Base-by-base conservation (phyloP, 495 filamentous ascomycete species). In the Usnea hakonensis region DNA sequence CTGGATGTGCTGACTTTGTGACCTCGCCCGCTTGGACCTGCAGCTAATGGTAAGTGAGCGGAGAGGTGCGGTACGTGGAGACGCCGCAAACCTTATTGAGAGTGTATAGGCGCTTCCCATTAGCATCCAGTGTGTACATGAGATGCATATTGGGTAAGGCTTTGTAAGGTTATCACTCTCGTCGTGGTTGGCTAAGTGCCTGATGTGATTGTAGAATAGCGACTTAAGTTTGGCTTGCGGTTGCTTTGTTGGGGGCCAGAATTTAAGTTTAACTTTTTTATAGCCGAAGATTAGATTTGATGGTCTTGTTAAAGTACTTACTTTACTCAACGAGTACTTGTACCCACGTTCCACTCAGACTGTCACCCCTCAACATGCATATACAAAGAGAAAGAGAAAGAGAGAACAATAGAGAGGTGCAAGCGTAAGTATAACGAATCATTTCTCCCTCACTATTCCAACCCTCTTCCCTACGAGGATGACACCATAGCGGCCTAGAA, bases 1-100 rank as follows among this genome's bases (percentile, higher is more conserved):
- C 95, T 26, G 95, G 94, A 82, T 98, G 94, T 43, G 94, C 94
- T 52, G 87, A 91, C 79, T 93, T 95, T 69, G 95, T 95, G 71
- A 96, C 88, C 68, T 90, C 83, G 67, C 87, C 87, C 61, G 82
- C 73, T 28, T 85, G 76, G 66, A 91, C 81, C 58, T 61, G 58
- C 7, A 54, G 37, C 3, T 14, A 30, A 2, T 19, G 5, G 33
- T 61, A 19, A 61, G 58, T 35, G n/a, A 38, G 7, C 13, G 28
- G 13, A n/a, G 28, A 32, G 2, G 0, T 9, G 26, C 3, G 30
- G 48, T 32, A 16, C 5, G 11, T 19, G 11, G 33, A 37, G 40
- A 32, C 0, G 30, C 9, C 13, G 32, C 44, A 37, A 16, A 38
- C 58, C 76, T 94, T 95, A 74, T 91, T 88, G 58, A 93, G 84